Evolutionary conservation across 2,329 filamentous ascomycete species (phyloP).

Genomic region (Trichoderma breve): DNA sequence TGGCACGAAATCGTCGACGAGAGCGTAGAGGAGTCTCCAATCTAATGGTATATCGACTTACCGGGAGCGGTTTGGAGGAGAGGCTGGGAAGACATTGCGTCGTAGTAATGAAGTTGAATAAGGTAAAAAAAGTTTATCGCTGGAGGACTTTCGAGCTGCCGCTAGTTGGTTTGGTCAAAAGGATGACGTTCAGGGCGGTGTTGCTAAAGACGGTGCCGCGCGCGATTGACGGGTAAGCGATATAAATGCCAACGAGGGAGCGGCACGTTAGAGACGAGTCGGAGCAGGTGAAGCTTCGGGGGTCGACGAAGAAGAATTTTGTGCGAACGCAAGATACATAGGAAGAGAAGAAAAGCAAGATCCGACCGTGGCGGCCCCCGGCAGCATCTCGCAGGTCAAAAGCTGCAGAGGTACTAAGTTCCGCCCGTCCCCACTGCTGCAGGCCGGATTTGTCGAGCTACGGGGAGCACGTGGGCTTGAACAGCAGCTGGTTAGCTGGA

Average conservation of each 20-base stretch:
- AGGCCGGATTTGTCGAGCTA: not conserved
- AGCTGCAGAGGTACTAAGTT: not conserved
- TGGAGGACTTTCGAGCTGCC: not conserved
- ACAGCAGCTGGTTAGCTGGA: not conserved
- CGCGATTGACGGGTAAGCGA: not conserved
- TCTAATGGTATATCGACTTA: slow-evolving; percentile 41
- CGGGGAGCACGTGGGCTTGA: slow-evolving; percentile 32
- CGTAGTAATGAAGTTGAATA: slow-evolving; percentile 9
- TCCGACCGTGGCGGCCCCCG: not conserved
- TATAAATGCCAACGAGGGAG: not conserved
- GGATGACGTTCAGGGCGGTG: not conserved
- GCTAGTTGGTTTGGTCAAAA: not conserved
- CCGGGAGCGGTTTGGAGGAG: slow-evolving; percentile 92
- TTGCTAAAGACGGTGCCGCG: not conserved
- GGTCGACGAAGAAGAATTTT: not conserved
- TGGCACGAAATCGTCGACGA: not conserved
- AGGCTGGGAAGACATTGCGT: slow-evolving; percentile 86
- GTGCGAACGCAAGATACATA: not conserved
- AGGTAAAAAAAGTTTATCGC: not conserved
- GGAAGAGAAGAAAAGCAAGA: slow-evolving; percentile 7
- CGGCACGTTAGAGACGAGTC: not conserved
- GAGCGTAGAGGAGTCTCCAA: not conserved
- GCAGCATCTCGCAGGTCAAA: slow-evolving; percentile 10
- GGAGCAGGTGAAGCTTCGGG: not conserved
- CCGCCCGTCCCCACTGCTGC: slow-evolving; percentile 1